Evolutionary conservation across 805 yeast species (phyloP).

Genomic region (Ogataea angusta): DNA sequence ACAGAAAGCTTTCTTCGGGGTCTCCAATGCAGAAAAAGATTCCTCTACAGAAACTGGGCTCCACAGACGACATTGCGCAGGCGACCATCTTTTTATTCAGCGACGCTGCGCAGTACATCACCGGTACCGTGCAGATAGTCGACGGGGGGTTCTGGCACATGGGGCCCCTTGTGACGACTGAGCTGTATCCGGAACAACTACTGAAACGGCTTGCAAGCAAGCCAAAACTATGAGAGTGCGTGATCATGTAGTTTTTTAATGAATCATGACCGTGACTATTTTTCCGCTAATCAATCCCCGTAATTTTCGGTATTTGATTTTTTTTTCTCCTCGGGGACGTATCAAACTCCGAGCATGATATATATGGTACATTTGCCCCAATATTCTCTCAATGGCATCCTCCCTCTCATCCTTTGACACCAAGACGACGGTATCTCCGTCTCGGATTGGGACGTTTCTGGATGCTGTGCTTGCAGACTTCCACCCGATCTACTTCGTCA

Average conservation of each 20-base stretch:
- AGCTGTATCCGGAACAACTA: conserved; percentile 43
- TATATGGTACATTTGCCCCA: background rate
- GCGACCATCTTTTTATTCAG: conserved; percentile 82
- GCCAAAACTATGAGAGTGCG: conserved; percentile 22
- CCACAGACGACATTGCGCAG: conserved; percentile 77
- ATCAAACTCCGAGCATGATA: background rate
- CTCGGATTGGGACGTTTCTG: conserved; percentile 3
- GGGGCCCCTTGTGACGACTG: conserved; percentile 40
- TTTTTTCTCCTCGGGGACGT: background rate
- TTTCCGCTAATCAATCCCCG: conserved; percentile 2
- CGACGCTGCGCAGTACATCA: conserved; percentile 72
- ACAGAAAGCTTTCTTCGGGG: conserved; percentile 55
- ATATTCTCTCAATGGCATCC: background rate
- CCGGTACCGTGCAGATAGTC: conserved; percentile 76
- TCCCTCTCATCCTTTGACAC: background rate
- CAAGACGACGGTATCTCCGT: background rate
- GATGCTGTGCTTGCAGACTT: conserved; percentile 27
- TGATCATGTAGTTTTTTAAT: background rate
- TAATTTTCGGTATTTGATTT: conserved; percentile 2
- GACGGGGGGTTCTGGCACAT: conserved; percentile 93
- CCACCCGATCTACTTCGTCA: conserved; percentile 62
- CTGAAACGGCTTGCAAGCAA: conserved; percentile 24
- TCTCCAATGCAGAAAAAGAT: conserved; percentile 43
- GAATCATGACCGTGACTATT: background rate
- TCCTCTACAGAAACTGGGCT: conserved; percentile 68